Percentiles rank a stretch among this genome's conserved stretches.
Conservation (phyloP, 1,139 yeast genomes). For the Pneumocystis oryctolagi region DNA sequence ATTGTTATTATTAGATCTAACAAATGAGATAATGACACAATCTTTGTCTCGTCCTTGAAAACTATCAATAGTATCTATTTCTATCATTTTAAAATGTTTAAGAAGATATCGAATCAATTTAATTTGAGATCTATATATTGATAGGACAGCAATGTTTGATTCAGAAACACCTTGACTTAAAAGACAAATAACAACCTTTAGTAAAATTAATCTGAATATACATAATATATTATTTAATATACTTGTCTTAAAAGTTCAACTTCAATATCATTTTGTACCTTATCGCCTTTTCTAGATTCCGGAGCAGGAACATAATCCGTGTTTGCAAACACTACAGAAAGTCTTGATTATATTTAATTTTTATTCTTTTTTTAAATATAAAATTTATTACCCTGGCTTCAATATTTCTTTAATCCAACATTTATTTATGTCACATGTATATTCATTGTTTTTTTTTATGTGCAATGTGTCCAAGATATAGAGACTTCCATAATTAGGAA, state of each 20-base stretch:
- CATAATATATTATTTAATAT: background rate
- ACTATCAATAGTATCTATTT: conserved; percentile 83
- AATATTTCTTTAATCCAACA: conserved; percentile 14
- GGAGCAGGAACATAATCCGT: conserved; percentile 52
- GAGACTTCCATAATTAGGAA: conserved; percentile 21
- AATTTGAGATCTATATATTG: conserved; percentile 75
- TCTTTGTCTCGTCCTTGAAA: conserved; percentile 94
- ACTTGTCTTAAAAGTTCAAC: conserved; percentile 44
- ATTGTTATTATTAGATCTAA: conserved; percentile 56
- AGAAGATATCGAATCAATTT: conserved; percentile 28
- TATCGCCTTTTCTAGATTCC: conserved; percentile 49
- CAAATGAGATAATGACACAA: conserved; percentile 73
- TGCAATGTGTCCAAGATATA: background rate
- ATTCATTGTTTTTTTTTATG: background rate
- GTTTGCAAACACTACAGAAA: conserved; percentile 52
- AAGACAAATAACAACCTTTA: conserved; percentile 41
- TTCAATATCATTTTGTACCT: conserved; percentile 57
- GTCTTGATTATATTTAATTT: conserved; percentile 20
- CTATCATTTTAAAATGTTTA: conserved; percentile 34
- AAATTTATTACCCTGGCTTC: conserved; percentile 7
- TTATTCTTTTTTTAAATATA: background rate
- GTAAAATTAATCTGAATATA: background rate
- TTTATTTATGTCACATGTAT: background rate
- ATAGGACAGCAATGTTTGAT: conserved; percentile 64
- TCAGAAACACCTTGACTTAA: conserved; percentile 45